These are phyloP conservation scores for Castanopsis chinensis DNA, from an alignment of 306 rosid species.

Conservation along the genomic window DNA sequence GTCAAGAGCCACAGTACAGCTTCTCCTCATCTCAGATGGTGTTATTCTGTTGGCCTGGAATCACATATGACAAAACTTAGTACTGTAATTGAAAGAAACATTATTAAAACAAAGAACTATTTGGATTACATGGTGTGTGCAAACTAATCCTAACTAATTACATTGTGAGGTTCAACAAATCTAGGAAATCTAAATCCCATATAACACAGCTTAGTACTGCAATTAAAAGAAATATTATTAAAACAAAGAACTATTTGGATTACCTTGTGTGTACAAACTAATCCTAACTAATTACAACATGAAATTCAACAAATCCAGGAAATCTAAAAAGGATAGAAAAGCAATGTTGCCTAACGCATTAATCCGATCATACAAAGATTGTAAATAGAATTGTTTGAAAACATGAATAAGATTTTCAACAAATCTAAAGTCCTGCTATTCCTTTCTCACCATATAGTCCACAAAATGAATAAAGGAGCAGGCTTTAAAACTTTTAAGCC, in stretches of 20 bases:
- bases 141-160: no score
- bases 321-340: neutral
- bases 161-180: no score
- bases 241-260: neutral
- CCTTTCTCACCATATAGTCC: no score
- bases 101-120: neutral
- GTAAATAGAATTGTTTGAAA: no score
- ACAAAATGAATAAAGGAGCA: no score
- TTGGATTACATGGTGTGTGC: neutral
- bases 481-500: no score
- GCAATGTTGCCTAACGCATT: no score
- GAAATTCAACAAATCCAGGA: no score
- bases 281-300: no score
- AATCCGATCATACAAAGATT: no score
- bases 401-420: no score
- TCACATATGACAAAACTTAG: neutral
- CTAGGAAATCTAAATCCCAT: neutral
- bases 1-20: constrained; percentile 63
- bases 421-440: no score
- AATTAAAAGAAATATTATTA: neutral
- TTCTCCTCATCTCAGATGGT: constrained; percentile 52
- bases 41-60: constrained; percentile 66
- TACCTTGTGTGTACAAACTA: neutral
- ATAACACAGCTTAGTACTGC: neutral
- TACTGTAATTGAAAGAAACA: neutral